phyloP scores from a whole-genome alignment of 495 filamentous ascomycete genomes.

The Aspergillus sclerotiicarbonarius region DNA sequence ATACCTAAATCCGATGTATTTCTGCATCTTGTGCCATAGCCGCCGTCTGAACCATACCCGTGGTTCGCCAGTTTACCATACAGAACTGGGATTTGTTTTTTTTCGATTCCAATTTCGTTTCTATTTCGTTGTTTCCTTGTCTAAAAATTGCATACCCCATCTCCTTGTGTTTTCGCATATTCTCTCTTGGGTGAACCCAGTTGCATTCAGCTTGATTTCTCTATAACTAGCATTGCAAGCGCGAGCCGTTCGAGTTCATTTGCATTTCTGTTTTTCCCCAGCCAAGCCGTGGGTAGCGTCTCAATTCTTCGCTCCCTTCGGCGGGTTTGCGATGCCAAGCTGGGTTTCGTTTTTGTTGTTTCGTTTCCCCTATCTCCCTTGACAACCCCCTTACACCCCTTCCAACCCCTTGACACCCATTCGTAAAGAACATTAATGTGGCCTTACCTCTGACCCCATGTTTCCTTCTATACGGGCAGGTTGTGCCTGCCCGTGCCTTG shows the following conservation, averaged over 20 bases:
- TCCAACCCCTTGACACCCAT: slow-evolving; percentile 9
- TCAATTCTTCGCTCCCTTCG: background rate
- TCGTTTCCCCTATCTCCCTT: slow-evolving; percentile 14
- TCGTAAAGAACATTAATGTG: slow-evolving; percentile 36
- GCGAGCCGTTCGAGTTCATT: slow-evolving; percentile 46
- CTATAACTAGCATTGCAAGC: slow-evolving; percentile 52
- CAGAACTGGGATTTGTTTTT: slow-evolving; percentile 9
- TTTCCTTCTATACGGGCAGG: background rate
- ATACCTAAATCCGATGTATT: slow-evolving; percentile 11
- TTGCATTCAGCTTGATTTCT: slow-evolving; percentile 40
- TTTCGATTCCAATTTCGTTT: slow-evolving; percentile 1
- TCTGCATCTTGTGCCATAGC: slow-evolving; percentile 20
- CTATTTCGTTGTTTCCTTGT: slow-evolving; percentile 22
- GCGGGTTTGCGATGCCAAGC: slow-evolving; percentile 6
- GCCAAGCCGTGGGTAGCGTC: slow-evolving; percentile 12
- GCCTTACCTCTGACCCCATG: slow-evolving; percentile 24
- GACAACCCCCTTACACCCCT: slow-evolving; percentile 6
- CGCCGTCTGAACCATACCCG: slow-evolving; percentile 14
- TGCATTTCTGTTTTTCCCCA: slow-evolving; percentile 28
- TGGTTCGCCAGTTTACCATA: slow-evolving; percentile 11
- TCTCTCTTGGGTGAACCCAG: slow-evolving; percentile 35
- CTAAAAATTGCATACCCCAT: slow-evolving; percentile 48
- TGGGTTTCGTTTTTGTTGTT: slow-evolving; percentile 8
- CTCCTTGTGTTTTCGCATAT: slow-evolving; percentile 29
- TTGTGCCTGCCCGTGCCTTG: slow-evolving; percentile 5